Evolutionary conservation across 768 basidiomycete genomes (phyloP).

Genomic region (Tremella fuciformis): DNA sequence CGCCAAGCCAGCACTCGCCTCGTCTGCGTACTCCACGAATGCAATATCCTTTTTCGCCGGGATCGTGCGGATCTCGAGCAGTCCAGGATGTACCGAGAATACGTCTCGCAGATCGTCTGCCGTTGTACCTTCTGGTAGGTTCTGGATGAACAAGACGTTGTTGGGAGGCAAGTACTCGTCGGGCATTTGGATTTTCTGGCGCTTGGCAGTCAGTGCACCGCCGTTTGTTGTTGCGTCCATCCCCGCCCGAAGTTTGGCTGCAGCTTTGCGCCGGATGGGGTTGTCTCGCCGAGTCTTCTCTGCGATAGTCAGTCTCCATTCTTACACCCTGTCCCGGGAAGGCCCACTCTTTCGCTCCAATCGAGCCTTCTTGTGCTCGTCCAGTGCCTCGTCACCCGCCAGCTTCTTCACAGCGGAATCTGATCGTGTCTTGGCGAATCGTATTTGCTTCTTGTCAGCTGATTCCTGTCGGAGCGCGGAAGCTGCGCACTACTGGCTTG

Average conservation of each 20-base stretch:
- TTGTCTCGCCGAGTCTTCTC: slow-evolving; percentile 81
- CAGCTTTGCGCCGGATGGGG: slow-evolving; percentile 81
- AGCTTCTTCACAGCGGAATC: slow-evolving; percentile 82
- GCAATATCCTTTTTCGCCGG: slow-evolving; percentile 96
- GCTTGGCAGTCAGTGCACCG: slow-evolving; percentile 33
- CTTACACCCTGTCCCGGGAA: neutral
- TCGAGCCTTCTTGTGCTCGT: slow-evolving; percentile 70
- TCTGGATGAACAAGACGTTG: slow-evolving; percentile 97
- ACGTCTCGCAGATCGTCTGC: slow-evolving; percentile 86
- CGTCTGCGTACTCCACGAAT: slow-evolving; percentile 96
- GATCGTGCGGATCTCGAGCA: slow-evolving; percentile 97
- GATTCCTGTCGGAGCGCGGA: neutral
- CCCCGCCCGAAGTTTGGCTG: slow-evolving; percentile 72
- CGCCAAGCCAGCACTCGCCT: slow-evolving; percentile 80
- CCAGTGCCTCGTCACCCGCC: slow-evolving; percentile 63
- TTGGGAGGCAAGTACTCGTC: slow-evolving; percentile 99
- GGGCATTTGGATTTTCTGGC: slow-evolving; percentile 81
- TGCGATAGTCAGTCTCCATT: slow-evolving; percentile 44
- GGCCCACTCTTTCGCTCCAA: slow-evolving; percentile 78
- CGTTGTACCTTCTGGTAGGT: slow-evolving; percentile 85
- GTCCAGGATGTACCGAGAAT: slow-evolving; percentile 85
- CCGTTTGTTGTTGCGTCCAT: slow-evolving; percentile 41
- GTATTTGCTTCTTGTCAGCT: slow-evolving; percentile 70
- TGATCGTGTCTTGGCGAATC: slow-evolving; percentile 82
- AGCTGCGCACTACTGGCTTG: slow-evolving; percentile 78